A percentile compares a stretch with the other conserved stretches of the same genome.
Evolutionary conservation across 495 filamentous ascomycete species (phyloP).

Genomic region (Penicillium egyptiacum): DNA sequence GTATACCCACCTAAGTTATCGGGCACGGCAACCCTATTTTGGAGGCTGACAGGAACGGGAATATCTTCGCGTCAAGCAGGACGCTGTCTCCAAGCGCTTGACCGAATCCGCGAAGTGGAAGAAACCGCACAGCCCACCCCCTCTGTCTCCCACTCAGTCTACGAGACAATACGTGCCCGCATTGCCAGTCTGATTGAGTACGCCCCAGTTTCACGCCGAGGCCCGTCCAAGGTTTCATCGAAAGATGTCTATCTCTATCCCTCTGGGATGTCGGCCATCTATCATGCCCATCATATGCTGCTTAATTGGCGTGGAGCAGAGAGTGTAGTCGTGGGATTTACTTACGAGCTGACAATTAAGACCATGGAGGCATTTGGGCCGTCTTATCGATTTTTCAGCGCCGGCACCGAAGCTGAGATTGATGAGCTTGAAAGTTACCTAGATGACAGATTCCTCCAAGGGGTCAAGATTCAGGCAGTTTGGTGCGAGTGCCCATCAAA

Average conservation of each 20-base stretch:
- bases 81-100: background rate
- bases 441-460: background rate
- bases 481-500: slow-evolving; percentile 51
- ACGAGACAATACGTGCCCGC: too few species aligned
- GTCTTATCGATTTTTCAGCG: slow-evolving; percentile 34
- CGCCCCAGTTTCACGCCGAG: too few species aligned
- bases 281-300: slow-evolving; percentile 17
- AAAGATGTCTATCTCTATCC: slow-evolving; percentile 45
- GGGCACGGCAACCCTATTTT: background rate
- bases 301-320: slow-evolving; percentile 4
- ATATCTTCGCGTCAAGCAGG: background rate
- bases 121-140: too few species aligned
- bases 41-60: background rate
- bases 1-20: background rate
- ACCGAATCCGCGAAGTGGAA: too few species aligned
- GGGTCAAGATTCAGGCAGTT: slow-evolving; percentile 31
- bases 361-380: slow-evolving; percentile 17
- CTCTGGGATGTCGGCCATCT: slow-evolving; percentile 50
- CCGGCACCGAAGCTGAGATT: slow-evolving; percentile 30
- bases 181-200: too few species aligned
- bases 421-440: slow-evolving; percentile 37
- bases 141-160: too few species aligned
- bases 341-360: slow-evolving; percentile 37
- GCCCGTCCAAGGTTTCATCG: background rate
- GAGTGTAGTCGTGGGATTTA: slow-evolving; percentile 28